Base-by-base conservation (phyloP, 2,329 filamentous ascomycete genomes). In the Diaporthe batatas region DNA sequence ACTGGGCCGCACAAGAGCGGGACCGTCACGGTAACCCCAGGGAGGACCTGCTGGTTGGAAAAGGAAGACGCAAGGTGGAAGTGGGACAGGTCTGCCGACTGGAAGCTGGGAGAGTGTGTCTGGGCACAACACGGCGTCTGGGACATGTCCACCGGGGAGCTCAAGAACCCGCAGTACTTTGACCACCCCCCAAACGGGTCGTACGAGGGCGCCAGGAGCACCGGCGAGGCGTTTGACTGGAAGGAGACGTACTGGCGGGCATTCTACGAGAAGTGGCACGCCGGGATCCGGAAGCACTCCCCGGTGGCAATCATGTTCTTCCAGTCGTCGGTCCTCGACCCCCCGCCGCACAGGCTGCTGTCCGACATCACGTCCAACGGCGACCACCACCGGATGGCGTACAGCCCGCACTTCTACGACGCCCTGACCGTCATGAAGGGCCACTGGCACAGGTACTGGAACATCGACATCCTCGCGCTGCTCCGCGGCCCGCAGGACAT, bases 351-450 rank as follows among this genome's bases (percentile, higher is more conserved):
- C 32, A 32, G 68, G 16, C 70, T 75, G 21, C 70, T 73, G 32
- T 72, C 72, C 4, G 51, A 54, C 53, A 49, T 54, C 32, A 39
- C 62, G 6, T 25, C 29, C 16, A 11, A 51, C 39, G 62, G 42
- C 6, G 39, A 75, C 10, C n/a, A 67, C 44, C n/a, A 39, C 7
- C 32, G 21, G n/a, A 73, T 73, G 58, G 75, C 74, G 8, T 77
- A 77, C 73, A 76, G 75, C 47, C 76, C 76, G 4, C 77, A 78
- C 54, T 78, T 76, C 72, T 78, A 78, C 68, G 77, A 78, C 57
- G 76, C 75, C 3, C 64, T 78, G 14, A 78, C 77, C 6, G 62
- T 78, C 18, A 77, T 77, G 77, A 76, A 73, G 47, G 64, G 73
- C 32, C 77, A 77, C 32, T 78, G 76, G 77, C 75, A 78, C 68